These are phyloP conservation scores for Leonotis leonurus DNA, from an alignment of 257 asterid genomes.

Conservation along the genomic window DNA sequence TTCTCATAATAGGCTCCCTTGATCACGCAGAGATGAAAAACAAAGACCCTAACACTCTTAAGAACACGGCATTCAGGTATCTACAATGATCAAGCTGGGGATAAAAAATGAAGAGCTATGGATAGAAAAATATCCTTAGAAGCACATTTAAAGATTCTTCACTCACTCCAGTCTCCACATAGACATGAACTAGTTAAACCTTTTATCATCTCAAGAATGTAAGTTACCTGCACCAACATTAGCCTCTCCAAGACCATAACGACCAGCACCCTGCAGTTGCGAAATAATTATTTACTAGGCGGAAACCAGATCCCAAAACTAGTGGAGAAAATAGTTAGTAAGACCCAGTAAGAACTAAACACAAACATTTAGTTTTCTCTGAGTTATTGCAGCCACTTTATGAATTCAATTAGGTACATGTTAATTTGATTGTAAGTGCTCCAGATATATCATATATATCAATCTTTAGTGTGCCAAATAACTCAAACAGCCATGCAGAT, in stretches of 20 bases:
- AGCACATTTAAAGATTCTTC: background rate
- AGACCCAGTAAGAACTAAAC: background rate
- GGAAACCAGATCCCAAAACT: background rate
- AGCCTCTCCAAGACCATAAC: conserved; percentile 54
- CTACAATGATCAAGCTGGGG: background rate
- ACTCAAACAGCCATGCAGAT: background rate
- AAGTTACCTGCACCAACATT: conserved; percentile 63
- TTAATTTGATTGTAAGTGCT: background rate
- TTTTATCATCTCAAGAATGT: conserved; percentile 2
- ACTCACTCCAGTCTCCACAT: background rate
- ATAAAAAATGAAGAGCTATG: background rate
- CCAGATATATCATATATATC: background rate
- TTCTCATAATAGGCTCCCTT: background rate
- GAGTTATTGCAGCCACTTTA: conserved; percentile 1
- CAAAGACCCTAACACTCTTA: background rate
- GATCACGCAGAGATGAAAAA: background rate
- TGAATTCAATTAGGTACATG: background rate
- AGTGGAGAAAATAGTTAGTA: background rate
- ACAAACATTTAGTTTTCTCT: background rate
- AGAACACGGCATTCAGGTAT: conserved; percentile 1
- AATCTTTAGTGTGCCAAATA: conserved; percentile 6
- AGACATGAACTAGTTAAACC: conserved; percentile 1
- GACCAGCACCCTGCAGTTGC: conserved; percentile 67
- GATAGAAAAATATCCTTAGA: conserved; percentile 6
- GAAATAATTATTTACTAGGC: conserved; percentile 2